phyloP scores from a whole-genome alignment of 768 basidiomycete species.

The Russula compacta region DNA sequence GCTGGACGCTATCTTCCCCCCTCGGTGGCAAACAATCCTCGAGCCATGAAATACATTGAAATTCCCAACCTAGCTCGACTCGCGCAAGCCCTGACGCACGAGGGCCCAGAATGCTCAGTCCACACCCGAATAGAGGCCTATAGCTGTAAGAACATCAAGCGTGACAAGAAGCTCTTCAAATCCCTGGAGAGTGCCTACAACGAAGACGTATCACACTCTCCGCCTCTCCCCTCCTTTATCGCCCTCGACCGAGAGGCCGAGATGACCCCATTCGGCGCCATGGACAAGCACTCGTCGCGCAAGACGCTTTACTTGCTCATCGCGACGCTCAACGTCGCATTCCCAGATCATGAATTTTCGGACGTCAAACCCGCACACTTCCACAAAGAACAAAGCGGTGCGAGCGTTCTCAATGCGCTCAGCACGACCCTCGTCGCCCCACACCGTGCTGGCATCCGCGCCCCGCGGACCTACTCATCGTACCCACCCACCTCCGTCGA shows the following conservation, averaged over 20 bases:
- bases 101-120: slow-evolving; percentile 81
- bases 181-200: slow-evolving; percentile 82
- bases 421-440: slow-evolving; percentile 76
- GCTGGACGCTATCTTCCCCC: too few relatives aligned
- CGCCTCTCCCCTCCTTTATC: slow-evolving; percentile 77
- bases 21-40: not conserved
- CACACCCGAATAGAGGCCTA: slow-evolving; percentile 94
- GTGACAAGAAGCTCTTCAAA: slow-evolving; percentile 95
- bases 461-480: slow-evolving; percentile 77
- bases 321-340: slow-evolving; percentile 92
- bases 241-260: slow-evolving; percentile 60
- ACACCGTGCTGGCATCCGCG: slow-evolving; percentile 52
- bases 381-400: slow-evolving; percentile 64
- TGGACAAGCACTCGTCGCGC: slow-evolving; percentile 73
- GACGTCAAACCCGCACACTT: slow-evolving; percentile 88
- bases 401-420: slow-evolving; percentile 73
- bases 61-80: slow-evolving; percentile 70
- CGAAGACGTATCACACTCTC: slow-evolving; percentile 71
- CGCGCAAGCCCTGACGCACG: slow-evolving; percentile 71
- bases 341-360: slow-evolving; percentile 96
- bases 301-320: slow-evolving; percentile 96
- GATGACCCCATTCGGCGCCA: slow-evolving; percentile 83
- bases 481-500: slow-evolving; percentile 68
- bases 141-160: slow-evolving; percentile 94
- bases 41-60: slow-evolving; percentile 84